phyloP scores from a whole-genome alignment of 352 stramenopile species.

The Peronospora destructor region DNA sequence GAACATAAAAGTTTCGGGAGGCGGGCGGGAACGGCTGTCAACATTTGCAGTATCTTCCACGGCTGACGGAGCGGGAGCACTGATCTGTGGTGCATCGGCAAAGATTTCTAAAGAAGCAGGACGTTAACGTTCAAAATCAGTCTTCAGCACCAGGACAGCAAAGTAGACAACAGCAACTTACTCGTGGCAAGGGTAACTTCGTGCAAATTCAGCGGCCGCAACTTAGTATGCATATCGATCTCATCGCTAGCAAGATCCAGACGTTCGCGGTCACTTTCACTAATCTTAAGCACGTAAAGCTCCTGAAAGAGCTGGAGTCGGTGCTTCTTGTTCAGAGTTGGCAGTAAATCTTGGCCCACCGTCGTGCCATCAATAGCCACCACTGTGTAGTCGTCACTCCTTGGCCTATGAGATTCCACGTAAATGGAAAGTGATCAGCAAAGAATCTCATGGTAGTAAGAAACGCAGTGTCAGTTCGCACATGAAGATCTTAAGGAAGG shows the following conservation, averaged over 20 bases:
- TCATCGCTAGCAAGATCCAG: conserved; percentile 77
- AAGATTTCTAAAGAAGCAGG: conserved; percentile 61
- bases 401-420: conserved; percentile 41
- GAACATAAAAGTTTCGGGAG: conserved; percentile 87
- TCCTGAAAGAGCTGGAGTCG: conserved; percentile 80
- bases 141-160: neutral
- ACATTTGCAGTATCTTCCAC: conserved; percentile 63
- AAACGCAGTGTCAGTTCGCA: conserved; percentile 20
- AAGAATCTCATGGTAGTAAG: neutral
- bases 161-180: conserved; percentile 27
- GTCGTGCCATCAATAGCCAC: conserved; percentile 76
- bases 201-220: conserved; percentile 77
- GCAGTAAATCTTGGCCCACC: conserved; percentile 71
- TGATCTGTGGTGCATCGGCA: conserved; percentile 72
- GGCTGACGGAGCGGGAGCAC: conserved; percentile 50
- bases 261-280: conserved; percentile 70
- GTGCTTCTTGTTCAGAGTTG: conserved; percentile 86
- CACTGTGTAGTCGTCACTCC: conserved; percentile 86
- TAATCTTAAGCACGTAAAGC: conserved; percentile 87
- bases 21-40: conserved; percentile 60
- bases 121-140: conserved; percentile 4
- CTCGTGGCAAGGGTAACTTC: conserved; percentile 83
- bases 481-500: conserved; percentile 87
- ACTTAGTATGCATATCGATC: conserved; percentile 85
- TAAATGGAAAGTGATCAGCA: conserved; percentile 5